phyloP scores from a whole-genome alignment of 176 grass and related monocot genomes.

The Hyparrhenia diplandra region DNA sequence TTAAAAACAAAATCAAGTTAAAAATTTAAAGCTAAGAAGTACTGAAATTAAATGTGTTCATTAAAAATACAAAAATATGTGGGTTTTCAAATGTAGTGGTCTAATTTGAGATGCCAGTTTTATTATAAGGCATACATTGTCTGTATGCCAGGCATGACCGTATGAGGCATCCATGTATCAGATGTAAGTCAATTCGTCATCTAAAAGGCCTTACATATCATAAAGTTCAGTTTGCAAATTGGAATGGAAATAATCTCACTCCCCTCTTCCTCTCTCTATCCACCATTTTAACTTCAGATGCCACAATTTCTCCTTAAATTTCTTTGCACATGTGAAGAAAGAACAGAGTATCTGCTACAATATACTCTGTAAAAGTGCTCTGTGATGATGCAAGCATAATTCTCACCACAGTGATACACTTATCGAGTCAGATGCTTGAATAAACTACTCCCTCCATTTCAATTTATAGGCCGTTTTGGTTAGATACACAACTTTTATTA shows the following conservation, averaged over 20 bases:
- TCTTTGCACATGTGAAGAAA: not conserved
- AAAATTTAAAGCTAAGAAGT: no score
- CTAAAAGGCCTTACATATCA: not conserved
- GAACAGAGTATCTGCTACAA: not conserved
- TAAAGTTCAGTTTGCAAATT: not conserved
- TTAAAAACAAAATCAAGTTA: slow-evolving; percentile 4
- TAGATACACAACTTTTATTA: no score
- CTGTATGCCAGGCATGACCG: not conserved
- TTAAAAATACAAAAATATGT: not conserved
- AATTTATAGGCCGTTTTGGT: no score
- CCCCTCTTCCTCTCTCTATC: not conserved
- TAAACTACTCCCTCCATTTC: no score
- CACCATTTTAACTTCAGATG: not conserved
- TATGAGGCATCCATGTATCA: not conserved
- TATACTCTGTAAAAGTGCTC: no score
- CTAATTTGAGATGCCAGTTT: not conserved
- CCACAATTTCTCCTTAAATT: not conserved
- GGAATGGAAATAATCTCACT: not conserved
- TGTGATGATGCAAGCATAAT: no score
- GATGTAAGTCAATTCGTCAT: no score
- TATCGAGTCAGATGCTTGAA: no score
- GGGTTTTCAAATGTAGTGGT: not conserved
- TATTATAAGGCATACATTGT: not conserved
- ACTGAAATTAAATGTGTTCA: not conserved
- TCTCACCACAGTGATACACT: no score